Percentiles rank a stretch among this genome's conserved stretches.
These are phyloP conservation scores for Quercus bicolor DNA, from an alignment of 306 rosid genomes.

Conservation along the genomic window DNA sequence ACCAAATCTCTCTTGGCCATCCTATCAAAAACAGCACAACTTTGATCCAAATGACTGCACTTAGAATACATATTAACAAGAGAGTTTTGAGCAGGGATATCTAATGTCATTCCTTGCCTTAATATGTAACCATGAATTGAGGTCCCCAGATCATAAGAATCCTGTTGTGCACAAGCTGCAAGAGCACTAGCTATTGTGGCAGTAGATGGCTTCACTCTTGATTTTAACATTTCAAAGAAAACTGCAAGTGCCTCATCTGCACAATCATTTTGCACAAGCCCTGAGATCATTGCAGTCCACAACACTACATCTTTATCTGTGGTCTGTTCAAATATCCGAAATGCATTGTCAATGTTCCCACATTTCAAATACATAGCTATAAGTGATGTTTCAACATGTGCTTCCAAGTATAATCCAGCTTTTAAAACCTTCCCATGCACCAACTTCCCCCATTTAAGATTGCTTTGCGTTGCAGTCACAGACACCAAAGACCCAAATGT, in stretches of 20 bases:
- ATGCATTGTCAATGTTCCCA: slow-evolving; percentile 43
- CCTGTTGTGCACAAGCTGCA: slow-evolving; percentile 66
- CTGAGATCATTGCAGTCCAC: slow-evolving; percentile 89
- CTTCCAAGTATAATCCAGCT: slow-evolving; percentile 52
- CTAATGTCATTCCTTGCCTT: slow-evolving; percentile 47
- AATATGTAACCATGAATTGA: slow-evolving; percentile 56
- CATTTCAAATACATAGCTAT: slow-evolving; percentile 59
- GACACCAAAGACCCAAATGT: slow-evolving; percentile 51
- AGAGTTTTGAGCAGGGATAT: slow-evolving; percentile 63
- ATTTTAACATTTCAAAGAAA: slow-evolving; percentile 48
- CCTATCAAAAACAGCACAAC: slow-evolving; percentile 45
- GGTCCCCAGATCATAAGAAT: slow-evolving; percentile 46
- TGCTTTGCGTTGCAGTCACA: slow-evolving; percentile 39
- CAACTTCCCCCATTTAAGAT: slow-evolving; percentile 51
- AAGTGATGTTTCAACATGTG: slow-evolving; percentile 51
- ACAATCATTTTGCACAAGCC: slow-evolving; percentile 58
- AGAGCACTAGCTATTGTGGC: slow-evolving; percentile 63
- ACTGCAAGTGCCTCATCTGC: slow-evolving; percentile 50
- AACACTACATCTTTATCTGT: slow-evolving; percentile 49
- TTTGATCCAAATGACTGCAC: slow-evolving; percentile 52
- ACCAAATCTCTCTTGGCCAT: slow-evolving; percentile 61
- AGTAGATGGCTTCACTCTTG: slow-evolving; percentile 47
- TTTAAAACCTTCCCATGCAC: slow-evolving; percentile 63
- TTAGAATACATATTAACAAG: slow-evolving; percentile 76
- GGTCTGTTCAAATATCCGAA: slow-evolving; percentile 44